These are phyloP conservation scores for Draba incana DNA, from an alignment of 345 rosid genomes.

Conservation along the genomic window DNA sequence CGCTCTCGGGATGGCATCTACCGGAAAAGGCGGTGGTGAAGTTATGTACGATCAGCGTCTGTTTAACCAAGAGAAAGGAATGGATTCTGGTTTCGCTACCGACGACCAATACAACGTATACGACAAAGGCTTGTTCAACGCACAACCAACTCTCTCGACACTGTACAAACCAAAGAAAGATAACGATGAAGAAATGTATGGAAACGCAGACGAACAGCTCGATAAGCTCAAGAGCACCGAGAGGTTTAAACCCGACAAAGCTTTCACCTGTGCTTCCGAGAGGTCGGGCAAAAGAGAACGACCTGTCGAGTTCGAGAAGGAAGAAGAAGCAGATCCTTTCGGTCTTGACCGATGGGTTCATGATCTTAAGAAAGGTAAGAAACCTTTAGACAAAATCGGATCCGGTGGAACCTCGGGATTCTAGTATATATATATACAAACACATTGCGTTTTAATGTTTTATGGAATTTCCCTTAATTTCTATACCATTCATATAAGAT, in stretches of 20 bases:
- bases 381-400: constrained; percentile 78
- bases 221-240: constrained; percentile 85
- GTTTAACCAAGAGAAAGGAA: constrained; percentile 97
- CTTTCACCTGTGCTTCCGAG: constrained; percentile 71
- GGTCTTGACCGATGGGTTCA: constrained; percentile 85
- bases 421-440: too few species aligned
- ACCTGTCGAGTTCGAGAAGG: constrained; percentile 90
- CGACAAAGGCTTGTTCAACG: constrained; percentile 84
- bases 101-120: constrained; percentile 97
- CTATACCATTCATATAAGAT: too few species aligned
- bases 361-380: constrained; percentile 84
- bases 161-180: constrained; percentile 86
- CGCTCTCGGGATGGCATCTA: constrained; percentile 94
- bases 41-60: constrained; percentile 91
- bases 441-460: too few species aligned
- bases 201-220: constrained; percentile 81
- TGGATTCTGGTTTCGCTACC: constrained; percentile 91
- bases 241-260: constrained; percentile 86
- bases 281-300: constrained; percentile 71
- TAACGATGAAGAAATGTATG: constrained; percentile 76
- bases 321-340: constrained; percentile 91
- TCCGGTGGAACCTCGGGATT: constrained; percentile 82
- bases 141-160: constrained; percentile 88
- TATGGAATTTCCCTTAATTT: too few species aligned
- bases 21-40: constrained; percentile 87